These are phyloP conservation scores for Basidiobolus meristosporus DNA, from an alignment of 371 early-diverging fungal genomes.

Conservation along the genomic window DNA sequence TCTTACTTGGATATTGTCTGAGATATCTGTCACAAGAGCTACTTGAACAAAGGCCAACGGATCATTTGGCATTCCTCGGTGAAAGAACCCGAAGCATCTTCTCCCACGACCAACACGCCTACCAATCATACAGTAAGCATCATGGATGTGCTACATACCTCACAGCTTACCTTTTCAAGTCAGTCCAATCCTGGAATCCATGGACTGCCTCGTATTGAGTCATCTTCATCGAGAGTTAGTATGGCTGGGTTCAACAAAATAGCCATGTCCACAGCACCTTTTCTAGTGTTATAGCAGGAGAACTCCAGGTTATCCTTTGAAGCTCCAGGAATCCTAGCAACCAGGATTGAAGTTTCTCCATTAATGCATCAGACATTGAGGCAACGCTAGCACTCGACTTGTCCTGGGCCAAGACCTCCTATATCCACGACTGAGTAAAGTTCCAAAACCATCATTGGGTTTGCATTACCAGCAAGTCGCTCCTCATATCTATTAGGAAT, in stretches of 20 bases:
- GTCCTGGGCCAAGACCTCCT: too few relatives aligned
- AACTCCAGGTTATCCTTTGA: constrained; percentile 57
- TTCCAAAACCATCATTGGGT: constrained; percentile 1
- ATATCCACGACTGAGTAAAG: constrained; percentile 4
- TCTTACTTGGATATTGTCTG: constrained; percentile 23
- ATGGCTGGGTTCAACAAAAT: too few relatives aligned
- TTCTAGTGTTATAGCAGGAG: constrained; percentile 52
- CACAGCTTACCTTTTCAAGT: constrained; percentile 36
- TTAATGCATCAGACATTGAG: constrained; percentile 32
- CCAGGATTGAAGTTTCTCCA: constrained; percentile 33
- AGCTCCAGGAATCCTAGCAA: constrained; percentile 46
- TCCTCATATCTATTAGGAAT: constrained; percentile 49
- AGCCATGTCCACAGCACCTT: constrained; percentile 36
- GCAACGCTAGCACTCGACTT: constrained; percentile 9
- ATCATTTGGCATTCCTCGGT: constrained; percentile 39
- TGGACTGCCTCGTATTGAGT: constrained; percentile 70
- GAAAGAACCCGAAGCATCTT: constrained; percentile 62
- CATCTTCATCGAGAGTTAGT: constrained; percentile 16
- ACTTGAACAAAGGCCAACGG: constrained; percentile 73
- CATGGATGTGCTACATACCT: neutral
- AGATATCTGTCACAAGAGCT: constrained; percentile 33
- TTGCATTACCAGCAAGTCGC: constrained; percentile 31
- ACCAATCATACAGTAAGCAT: neutral
- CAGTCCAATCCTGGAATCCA: constrained; percentile 45
- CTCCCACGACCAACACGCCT: constrained; percentile 53